Percentiles rank a stretch among this genome's conserved stretches.
Evolutionary conservation across 1,139 yeast species (phyloP).

Genomic region (Kluyveromyces sp.): DNA sequence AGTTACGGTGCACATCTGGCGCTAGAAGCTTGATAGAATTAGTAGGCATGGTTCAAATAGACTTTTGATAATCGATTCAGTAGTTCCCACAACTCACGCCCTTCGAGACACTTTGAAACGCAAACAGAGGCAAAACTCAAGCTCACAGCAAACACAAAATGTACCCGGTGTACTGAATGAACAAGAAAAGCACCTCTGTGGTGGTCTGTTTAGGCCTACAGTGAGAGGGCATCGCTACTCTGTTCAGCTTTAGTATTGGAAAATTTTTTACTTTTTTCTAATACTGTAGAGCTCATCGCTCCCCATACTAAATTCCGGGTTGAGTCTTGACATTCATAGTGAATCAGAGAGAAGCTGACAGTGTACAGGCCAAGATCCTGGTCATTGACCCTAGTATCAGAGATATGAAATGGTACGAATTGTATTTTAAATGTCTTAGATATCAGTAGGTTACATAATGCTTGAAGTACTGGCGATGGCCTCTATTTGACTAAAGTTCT

Average conservation of each 20-base stretch:
- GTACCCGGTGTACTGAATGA: not conserved
- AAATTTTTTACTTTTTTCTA: not conserved
- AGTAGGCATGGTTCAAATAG: conserved; percentile 45
- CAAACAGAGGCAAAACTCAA: too few relatives aligned
- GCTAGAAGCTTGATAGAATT: conserved; percentile 85
- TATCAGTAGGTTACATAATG: too few relatives aligned
- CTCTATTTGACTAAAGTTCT: too few relatives aligned
- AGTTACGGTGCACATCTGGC: conserved; percentile 80
- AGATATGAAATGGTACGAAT: too few relatives aligned
- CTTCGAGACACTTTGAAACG: not conserved
- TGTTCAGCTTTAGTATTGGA: not conserved
- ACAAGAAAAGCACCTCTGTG: too few relatives aligned
- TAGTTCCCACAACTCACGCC: not conserved
- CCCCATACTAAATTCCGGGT: not conserved
- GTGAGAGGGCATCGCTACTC: not conserved
- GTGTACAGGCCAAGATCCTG: too few relatives aligned
- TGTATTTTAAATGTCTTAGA: too few relatives aligned
- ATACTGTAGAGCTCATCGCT: not conserved
- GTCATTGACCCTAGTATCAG: too few relatives aligned
- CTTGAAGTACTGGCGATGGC: too few relatives aligned
- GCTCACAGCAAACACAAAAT: not conserved
- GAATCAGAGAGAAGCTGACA: too few relatives aligned
- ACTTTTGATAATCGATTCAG: not conserved
- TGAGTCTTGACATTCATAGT: too few relatives aligned
- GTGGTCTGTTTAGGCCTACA: too few relatives aligned